Evolutionary conservation across 495 filamentous ascomycete genomes (phyloP).

Genomic region (Friedmanniomyces simplex): DNA sequence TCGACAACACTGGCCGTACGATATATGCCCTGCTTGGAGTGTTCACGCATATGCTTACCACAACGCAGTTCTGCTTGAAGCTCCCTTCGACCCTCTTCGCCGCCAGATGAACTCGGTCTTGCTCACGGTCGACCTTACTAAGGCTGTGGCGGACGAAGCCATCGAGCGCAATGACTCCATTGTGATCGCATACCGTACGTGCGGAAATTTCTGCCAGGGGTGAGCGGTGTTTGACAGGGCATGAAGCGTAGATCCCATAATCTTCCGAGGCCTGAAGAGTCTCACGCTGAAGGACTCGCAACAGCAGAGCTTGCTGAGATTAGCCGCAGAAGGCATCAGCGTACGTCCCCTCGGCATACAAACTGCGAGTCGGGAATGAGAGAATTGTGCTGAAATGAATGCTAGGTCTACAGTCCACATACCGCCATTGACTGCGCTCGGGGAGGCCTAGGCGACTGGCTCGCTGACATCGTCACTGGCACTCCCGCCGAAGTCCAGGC

Average conservation of each 20-base stretch:
- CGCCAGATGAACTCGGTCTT: constrained; percentile 65
- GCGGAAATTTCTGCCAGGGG: neutral
- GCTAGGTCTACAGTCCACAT: constrained; percentile 75
- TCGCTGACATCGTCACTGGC: constrained; percentile 72
- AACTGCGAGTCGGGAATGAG: neutral
- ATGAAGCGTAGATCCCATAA: constrained; percentile 67
- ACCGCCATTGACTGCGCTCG: constrained; percentile 85
- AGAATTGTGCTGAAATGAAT: neutral
- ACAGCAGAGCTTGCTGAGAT: constrained; percentile 69
- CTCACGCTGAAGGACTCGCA: constrained; percentile 76
- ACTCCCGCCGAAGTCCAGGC: constrained; percentile 26
- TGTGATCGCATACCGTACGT: constrained; percentile 79
- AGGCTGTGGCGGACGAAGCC: constrained; percentile 82
- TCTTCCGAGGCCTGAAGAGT: constrained; percentile 83
- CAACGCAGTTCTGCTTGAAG: constrained; percentile 60
- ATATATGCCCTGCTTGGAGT: neutral
- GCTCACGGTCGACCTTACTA: constrained; percentile 84
- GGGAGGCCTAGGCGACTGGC: constrained; percentile 87
- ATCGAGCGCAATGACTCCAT: constrained; percentile 63
- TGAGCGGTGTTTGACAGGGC: neutral
- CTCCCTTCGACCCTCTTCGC: constrained; percentile 50
- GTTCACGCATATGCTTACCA: neutral
- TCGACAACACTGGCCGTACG: constrained; percentile 85
- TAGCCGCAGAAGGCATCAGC: constrained; percentile 82
- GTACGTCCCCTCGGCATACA: constrained; percentile 30